Percentiles rank a stretch among this genome's conserved stretches.
phyloP scores from a whole-genome alignment of 1,284 basidiomycete genomes.

The Lignosus rhinocerotis region DNA sequence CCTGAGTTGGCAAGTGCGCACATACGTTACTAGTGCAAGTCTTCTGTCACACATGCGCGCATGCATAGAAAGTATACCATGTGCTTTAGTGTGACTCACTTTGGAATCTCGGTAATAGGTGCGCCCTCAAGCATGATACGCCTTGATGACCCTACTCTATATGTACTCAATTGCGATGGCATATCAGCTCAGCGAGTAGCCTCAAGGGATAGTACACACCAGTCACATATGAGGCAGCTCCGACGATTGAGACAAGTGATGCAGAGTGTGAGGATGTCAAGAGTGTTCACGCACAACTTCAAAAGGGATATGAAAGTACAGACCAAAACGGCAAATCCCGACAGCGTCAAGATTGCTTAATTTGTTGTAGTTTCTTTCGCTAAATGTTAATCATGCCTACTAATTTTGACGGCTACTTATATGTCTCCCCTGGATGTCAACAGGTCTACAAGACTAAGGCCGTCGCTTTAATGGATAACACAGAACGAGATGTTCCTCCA shows the following conservation, averaged over 20 bases:
- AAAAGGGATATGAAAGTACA: too few species aligned
- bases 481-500: too few species aligned
- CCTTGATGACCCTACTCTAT: constrained; percentile 77
- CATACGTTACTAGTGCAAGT: constrained; percentile 76
- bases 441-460: neutral
- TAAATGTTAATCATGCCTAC: too few species aligned
- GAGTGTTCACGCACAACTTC: too few species aligned
- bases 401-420: too few species aligned
- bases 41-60: neutral
- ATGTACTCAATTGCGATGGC: constrained; percentile 72
- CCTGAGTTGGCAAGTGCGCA: constrained; percentile 68
- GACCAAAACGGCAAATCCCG: too few species aligned
- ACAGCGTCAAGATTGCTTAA: too few species aligned
- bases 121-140: constrained; percentile 3
- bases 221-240: constrained; percentile 38
- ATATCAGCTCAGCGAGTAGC: neutral
- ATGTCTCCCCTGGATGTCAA: too few species aligned
- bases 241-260: neutral
- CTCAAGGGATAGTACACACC: constrained; percentile 28
- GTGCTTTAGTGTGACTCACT: constrained; percentile 90
- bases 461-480: too few species aligned
- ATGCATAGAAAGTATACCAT: constrained; percentile 29
- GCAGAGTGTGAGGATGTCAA: too few species aligned
- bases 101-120: constrained; percentile 53
- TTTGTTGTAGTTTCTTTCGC: too few species aligned